Conservation (phyloP, 805 yeast genomes). For the Saccharomycopsis javanensis region DNA sequence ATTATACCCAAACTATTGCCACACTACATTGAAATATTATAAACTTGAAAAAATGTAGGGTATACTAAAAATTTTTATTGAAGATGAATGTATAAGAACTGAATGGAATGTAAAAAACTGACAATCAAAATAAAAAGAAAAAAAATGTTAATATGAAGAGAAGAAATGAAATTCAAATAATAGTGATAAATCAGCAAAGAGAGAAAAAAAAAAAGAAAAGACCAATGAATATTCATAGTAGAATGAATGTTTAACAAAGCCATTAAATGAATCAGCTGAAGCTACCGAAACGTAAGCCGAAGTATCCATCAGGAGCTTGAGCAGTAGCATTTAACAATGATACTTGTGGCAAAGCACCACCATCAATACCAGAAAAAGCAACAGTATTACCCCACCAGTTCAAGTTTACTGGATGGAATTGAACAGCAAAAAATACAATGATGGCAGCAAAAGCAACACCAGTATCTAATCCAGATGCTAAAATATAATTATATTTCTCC, state of each 20-base stretch:
- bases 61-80: too few relatives aligned
- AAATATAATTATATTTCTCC: constrained; percentile 38
- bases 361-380: constrained; percentile 30
- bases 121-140: too few relatives aligned
- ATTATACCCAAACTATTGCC: too few relatives aligned
- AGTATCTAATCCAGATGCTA: constrained; percentile 47
- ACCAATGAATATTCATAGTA: background rate
- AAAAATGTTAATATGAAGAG: too few relatives aligned
- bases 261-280: constrained; percentile 1
- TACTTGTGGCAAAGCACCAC: constrained; percentile 24
- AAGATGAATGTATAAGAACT: too few relatives aligned
- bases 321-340: constrained; percentile 19
- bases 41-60: too few relatives aligned
- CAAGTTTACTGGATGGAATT: constrained; percentile 33
- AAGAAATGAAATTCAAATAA: too few relatives aligned
- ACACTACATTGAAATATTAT: too few relatives aligned
- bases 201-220: background rate
- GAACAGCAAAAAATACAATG: constrained; percentile 41
- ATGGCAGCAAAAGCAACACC: constrained; percentile 57
- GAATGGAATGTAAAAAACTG: too few relatives aligned
- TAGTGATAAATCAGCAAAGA: too few relatives aligned
- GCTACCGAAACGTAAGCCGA: constrained; percentile 24
- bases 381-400: constrained; percentile 62
- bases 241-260: too few relatives aligned
- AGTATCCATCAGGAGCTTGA: constrained; percentile 29